A percentile compares a stretch with the other conserved stretches of the same genome.
These are phyloP conservation scores for Schwanniomyces yamadae DNA, from an alignment of 805 yeast genomes.

Conservation along the genomic window DNA sequence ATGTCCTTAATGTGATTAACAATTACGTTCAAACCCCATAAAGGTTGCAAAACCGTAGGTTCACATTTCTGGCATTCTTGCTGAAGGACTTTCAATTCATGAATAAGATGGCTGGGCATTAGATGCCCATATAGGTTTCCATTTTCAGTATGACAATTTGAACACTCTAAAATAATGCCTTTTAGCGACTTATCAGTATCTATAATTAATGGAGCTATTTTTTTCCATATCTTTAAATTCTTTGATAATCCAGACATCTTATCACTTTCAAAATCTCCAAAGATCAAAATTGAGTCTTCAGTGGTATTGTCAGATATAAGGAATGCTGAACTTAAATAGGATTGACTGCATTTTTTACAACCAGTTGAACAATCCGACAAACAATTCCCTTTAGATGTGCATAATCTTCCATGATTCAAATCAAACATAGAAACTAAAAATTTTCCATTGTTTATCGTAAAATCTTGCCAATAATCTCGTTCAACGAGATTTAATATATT, in stretches of 20 bases:
- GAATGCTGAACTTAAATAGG: conserved; percentile 47
- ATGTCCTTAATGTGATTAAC: conserved; percentile 47
- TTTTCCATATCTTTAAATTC: conserved; percentile 54
- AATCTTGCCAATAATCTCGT: conserved; percentile 17
- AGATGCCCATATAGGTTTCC: conserved; percentile 73
- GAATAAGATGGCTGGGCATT: conserved; percentile 61
- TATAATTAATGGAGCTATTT: conserved; percentile 47
- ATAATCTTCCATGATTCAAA: conserved; percentile 8
- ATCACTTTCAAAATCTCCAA: conserved; percentile 87
- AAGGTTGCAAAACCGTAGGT: conserved; percentile 24
- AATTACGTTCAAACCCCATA: conserved; percentile 46
- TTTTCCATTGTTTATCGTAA: conserved; percentile 4
- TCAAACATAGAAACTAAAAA: conserved; percentile 7
- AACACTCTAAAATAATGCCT: conserved; percentile 73
- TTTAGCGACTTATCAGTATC: conserved; percentile 33
- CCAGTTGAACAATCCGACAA: not conserved
- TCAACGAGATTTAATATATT: conserved; percentile 22
- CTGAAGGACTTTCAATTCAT: conserved; percentile 46
- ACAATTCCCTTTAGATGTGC: not conserved
- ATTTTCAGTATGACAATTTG: conserved; percentile 36
- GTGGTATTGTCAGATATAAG: conserved; percentile 42
- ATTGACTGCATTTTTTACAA: not conserved
- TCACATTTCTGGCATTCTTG: conserved; percentile 13
- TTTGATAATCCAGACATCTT: conserved; percentile 35
- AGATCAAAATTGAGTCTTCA: conserved; percentile 49